Evolutionary conservation across 2,329 filamentous ascomycete genomes (phyloP).

Genomic region (Cercospora sp.): DNA sequence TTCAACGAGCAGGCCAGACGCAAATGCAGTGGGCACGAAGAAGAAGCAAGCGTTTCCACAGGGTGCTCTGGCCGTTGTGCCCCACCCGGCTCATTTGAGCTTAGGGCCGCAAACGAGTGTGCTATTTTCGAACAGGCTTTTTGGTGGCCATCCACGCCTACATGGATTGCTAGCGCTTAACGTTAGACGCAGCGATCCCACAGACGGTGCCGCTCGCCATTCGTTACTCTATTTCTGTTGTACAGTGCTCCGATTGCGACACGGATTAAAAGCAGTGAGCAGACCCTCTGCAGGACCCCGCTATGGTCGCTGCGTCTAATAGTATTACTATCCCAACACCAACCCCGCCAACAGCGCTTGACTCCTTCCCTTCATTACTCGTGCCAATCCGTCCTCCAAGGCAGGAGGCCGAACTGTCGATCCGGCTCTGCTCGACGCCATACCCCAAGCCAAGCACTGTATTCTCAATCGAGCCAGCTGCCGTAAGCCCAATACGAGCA

Average conservation of each 20-base stretch:
- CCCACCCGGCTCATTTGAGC: slow-evolving; percentile 9
- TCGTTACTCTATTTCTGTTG: slow-evolving; percentile 17
- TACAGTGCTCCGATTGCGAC: slow-evolving; percentile 7
- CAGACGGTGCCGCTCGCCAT: slow-evolving; percentile 10
- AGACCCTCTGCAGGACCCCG: slow-evolving; percentile 13
- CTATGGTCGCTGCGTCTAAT: slow-evolving; percentile 8
- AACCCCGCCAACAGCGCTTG: slow-evolving; percentile 1
- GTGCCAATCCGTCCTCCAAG: neutral
- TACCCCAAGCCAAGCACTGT: slow-evolving; percentile 6
- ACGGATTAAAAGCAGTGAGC: slow-evolving; percentile 10
- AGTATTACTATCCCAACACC: slow-evolving; percentile 6
- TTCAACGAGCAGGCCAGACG: neutral
- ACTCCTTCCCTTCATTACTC: slow-evolving; percentile 6
- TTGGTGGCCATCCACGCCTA: slow-evolving; percentile 9
- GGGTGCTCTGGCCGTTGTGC: slow-evolving; percentile 9
- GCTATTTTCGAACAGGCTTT: slow-evolving; percentile 12
- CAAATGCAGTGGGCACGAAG: neutral
- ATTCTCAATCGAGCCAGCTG: slow-evolving; percentile 2
- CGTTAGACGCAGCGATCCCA: slow-evolving; percentile 11
- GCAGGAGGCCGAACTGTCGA: slow-evolving; percentile 4
- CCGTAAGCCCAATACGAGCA: slow-evolving; percentile 13
- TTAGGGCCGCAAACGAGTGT: slow-evolving; percentile 5
- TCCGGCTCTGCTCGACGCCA: slow-evolving; percentile 7
- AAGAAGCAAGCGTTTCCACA: neutral
- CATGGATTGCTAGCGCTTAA: slow-evolving; percentile 15